These are phyloP conservation scores for Boletales sp. DNA, from an alignment of 768 basidiomycete species.

Conservation along the genomic window DNA sequence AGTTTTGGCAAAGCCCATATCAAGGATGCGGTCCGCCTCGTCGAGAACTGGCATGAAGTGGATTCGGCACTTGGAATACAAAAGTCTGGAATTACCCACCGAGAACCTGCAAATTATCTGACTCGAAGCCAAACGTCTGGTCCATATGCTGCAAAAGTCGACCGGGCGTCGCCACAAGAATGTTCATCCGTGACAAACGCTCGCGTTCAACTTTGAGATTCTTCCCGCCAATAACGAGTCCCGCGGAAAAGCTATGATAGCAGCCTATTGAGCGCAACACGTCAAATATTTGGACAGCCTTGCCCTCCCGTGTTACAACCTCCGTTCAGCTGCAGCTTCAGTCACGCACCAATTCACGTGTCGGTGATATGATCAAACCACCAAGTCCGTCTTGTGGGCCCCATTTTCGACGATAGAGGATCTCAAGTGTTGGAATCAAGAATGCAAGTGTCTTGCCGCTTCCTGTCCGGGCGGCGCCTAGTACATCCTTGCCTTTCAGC, in stretches of 20 bases:
- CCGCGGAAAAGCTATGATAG: conserved; percentile 89
- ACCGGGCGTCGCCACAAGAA: conserved; percentile 96
- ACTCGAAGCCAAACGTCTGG: conserved; percentile 93
- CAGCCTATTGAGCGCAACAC: conserved; percentile 91
- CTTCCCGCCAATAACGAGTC: conserved; percentile 95
- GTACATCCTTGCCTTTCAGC: conserved; percentile 59
- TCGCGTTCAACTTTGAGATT: conserved; percentile 90
- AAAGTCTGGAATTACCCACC: conserved; percentile 45
- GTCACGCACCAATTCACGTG: conserved; percentile 76
- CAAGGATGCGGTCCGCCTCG: conserved; percentile 94
- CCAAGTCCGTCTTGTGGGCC: conserved; percentile 75
- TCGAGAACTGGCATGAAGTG: conserved; percentile 65
- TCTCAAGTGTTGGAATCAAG: conserved; percentile 63
- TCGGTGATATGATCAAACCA: conserved; percentile 90
- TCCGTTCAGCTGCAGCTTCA: not conserved
- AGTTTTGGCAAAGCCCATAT: conserved; percentile 92
- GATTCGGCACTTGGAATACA: not conserved
- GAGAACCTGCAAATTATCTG: conserved; percentile 85
- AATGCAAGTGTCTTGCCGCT: conserved; percentile 77
- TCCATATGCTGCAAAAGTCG: conserved; percentile 97
- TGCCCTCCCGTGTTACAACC: conserved; percentile 3
- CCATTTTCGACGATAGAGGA: conserved; percentile 64
- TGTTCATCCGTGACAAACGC: conserved; percentile 90
- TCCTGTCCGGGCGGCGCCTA: conserved; percentile 68
- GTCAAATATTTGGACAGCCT: conserved; percentile 99